A percentile compares a stretch with the other conserved stretches of the same genome.
Conservation (phyloP, 2,329 filamentous ascomycete species). For the Fusarium sp. region DNA sequence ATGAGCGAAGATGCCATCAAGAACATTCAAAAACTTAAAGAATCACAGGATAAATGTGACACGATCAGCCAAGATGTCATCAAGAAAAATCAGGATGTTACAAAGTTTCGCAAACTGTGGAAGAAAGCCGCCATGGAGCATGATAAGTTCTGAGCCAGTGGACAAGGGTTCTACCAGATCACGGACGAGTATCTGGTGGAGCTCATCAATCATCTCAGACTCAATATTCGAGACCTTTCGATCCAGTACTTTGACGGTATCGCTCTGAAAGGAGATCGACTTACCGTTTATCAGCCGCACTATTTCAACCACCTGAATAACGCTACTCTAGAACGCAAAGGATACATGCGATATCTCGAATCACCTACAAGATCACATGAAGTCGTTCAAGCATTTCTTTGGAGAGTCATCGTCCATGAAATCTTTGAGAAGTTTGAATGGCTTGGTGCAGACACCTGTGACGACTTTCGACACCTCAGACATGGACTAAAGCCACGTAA, state of each 20-base stretch:
- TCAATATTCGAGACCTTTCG: background rate
- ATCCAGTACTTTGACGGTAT: background rate
- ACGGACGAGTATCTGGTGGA: background rate
- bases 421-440: background rate
- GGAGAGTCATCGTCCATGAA: background rate
- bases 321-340: background rate
- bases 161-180: background rate
- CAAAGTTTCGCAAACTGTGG: background rate
- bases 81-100: background rate
- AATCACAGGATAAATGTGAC: background rate
- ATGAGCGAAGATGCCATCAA: background rate
- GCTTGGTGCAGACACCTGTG: background rate
- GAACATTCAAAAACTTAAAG: background rate
- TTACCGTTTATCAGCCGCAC: rapidly evolving
- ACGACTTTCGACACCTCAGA: background rate
- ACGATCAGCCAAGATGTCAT: background rate
- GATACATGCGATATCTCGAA: background rate
- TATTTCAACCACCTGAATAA: background rate
- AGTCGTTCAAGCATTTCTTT: background rate
- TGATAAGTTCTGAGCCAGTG: background rate
- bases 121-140: background rate
- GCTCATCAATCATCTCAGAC: background rate
- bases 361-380: background rate
- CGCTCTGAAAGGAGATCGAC: too few species aligned
- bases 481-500: background rate